Percentiles rank a stretch among this genome's conserved stretches.
Conservation (phyloP, 192 early-diverging fungal genomes). For the Mortierella hygrophila region DNA sequence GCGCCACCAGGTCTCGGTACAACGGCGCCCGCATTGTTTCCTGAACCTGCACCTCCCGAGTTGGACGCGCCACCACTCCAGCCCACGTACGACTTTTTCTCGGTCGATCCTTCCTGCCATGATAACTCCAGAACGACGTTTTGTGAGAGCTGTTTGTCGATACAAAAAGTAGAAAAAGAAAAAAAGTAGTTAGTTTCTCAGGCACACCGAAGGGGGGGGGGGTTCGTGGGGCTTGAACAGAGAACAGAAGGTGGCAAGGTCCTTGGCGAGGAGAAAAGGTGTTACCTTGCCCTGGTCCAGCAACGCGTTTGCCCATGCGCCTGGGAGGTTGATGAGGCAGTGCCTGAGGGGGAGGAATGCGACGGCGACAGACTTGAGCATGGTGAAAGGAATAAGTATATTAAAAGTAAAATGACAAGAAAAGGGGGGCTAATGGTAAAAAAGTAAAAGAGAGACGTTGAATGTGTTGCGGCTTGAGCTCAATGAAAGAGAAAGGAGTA, state of each 20-base stretch:
- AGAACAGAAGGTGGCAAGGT: background rate
- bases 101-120: slow-evolving; percentile 57
- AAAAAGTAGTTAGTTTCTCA: background rate
- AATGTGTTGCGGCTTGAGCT: background rate
- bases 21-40: slow-evolving; percentile 28
- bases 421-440: background rate
- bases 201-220: background rate
- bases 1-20: slow-evolving; percentile 53
- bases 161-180: background rate
- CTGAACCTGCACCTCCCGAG: slow-evolving; percentile 8
- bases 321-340: slow-evolving; percentile 82
- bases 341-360: slow-evolving; percentile 72
- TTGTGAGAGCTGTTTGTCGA: slow-evolving; percentile 60
- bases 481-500: background rate
- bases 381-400: slow-evolving; percentile 18
- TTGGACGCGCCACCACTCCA: slow-evolving; percentile 73
- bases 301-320: slow-evolving; percentile 79
- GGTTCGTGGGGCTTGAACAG: background rate
- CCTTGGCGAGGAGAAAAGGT: background rate
- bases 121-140: slow-evolving; percentile 71
- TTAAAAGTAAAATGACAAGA: background rate
- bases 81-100: slow-evolving; percentile 69
- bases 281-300: slow-evolving; percentile 76
- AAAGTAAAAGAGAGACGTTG: background rate
- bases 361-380: slow-evolving; percentile 75